Evolutionary conservation across 352 stramenopile species (phyloP).

Genomic region (Pythium phragmitis): DNA sequence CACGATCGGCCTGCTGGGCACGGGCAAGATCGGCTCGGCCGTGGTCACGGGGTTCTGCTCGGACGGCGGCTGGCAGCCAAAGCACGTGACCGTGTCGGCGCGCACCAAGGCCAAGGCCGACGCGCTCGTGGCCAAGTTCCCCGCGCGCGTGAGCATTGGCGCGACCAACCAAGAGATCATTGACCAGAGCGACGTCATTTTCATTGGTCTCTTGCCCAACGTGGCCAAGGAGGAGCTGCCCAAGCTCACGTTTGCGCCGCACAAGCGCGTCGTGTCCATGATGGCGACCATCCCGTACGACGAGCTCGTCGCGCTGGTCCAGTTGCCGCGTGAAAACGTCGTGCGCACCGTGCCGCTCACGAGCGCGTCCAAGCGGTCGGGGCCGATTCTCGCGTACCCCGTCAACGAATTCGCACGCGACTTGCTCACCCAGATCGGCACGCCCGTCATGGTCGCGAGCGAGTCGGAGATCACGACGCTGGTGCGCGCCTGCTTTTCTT

Average conservation of each 20-base stretch:
- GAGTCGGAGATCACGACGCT: conserved; percentile 85
- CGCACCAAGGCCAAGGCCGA: conserved; percentile 78
- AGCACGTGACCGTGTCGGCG: conserved; percentile 68
- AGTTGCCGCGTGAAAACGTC: conserved; percentile 68
- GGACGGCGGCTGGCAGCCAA: conserved; percentile 69
- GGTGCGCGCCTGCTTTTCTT: conserved; percentile 23
- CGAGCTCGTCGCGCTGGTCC: conserved; percentile 68
- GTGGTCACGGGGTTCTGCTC: conserved; percentile 83
- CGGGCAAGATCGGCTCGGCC: conserved; percentile 85
- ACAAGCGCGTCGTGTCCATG: conserved; percentile 80
- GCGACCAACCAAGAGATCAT: conserved; percentile 81
- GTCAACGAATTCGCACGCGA: conserved; percentile 67
- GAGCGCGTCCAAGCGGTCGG: conserved; percentile 68
- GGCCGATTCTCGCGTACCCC: conserved; percentile 79
- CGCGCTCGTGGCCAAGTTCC: conserved; percentile 69
- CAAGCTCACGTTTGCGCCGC: conserved; percentile 59
- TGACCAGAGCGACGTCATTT: conserved; percentile 79
- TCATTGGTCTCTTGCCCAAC: conserved; percentile 75
- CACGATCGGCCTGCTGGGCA: conserved; percentile 76
- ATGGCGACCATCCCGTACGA: conserved; percentile 89
- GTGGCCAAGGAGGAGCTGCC: conserved; percentile 69
- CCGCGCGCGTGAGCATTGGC: conserved; percentile 57
- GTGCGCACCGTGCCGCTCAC: conserved; percentile 79
- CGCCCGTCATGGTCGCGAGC: conserved; percentile 75
- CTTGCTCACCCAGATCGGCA: conserved; percentile 75